Percentiles rank a stretch among this genome's conserved stretches.
phyloP scores from a whole-genome alignment of 805 yeast species.

The Hanseniaspora taiwanica region DNA sequence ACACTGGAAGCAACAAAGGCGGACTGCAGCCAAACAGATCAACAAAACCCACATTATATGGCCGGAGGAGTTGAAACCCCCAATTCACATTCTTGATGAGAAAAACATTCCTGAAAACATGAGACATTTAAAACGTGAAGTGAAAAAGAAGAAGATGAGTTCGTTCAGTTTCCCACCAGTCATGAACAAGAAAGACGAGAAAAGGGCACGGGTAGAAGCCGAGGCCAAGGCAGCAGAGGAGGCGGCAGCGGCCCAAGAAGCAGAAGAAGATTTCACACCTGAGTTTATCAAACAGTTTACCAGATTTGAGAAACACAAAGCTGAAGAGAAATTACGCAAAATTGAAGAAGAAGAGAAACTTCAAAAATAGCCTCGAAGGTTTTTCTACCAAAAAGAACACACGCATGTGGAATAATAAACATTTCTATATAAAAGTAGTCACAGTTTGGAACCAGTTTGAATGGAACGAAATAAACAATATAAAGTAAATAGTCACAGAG shows the following conservation, averaged over 20 bases:
- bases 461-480: neutral
- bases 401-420: neutral
- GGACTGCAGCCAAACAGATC: slow-evolving; percentile 43
- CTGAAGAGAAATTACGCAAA: slow-evolving; percentile 19
- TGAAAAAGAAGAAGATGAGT: slow-evolving; percentile 13
- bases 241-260: slow-evolving; percentile 12
- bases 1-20: slow-evolving; percentile 59
- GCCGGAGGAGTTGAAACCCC: slow-evolving; percentile 56
- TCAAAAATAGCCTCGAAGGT: neutral
- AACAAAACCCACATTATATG: slow-evolving; percentile 34
- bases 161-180: slow-evolving; percentile 10
- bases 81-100: slow-evolving; percentile 28
- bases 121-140: slow-evolving; percentile 16
- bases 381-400: neutral
- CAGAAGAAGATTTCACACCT: slow-evolving; percentile 42
- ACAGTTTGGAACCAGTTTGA: neutral
- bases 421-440: neutral
- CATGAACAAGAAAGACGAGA: slow-evolving; percentile 3
- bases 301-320: slow-evolving; percentile 59
- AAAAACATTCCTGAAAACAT: slow-evolving; percentile 32
- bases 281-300: slow-evolving; percentile 71
- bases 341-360: neutral
- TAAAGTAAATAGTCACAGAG: neutral
- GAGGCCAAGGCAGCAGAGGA: slow-evolving; percentile 14
- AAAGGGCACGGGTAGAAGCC: slow-evolving; percentile 10